Evolutionary conservation across 345 rosid species (phyloP).

Genomic region (Limnanthes douglasii): DNA sequence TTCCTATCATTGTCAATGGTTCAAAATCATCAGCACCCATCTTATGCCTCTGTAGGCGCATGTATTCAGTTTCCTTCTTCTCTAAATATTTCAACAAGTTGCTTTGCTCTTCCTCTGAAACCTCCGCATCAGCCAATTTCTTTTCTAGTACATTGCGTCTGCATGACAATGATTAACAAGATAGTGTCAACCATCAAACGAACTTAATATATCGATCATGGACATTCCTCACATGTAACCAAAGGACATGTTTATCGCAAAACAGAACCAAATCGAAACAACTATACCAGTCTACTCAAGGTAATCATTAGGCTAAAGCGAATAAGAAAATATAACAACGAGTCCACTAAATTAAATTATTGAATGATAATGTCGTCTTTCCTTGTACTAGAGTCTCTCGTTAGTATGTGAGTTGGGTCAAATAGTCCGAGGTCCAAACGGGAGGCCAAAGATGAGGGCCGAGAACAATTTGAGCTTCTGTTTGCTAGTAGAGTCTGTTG

Average conservation of each 20-base stretch:
- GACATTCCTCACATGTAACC: constrained; percentile 1
- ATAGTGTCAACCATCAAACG: not conserved
- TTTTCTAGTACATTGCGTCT: constrained; percentile 82
- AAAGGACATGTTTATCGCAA: not conserved
- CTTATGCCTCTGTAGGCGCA: constrained; percentile 95
- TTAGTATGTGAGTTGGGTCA: too few relatives aligned
- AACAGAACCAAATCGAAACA: not conserved
- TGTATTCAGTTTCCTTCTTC: constrained; percentile 92
- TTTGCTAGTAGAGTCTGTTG: too few relatives aligned
- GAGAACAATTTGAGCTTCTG: too few relatives aligned
- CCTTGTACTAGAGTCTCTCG: too few relatives aligned
- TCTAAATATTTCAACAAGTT: constrained; percentile 73
- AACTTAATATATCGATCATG: constrained; percentile 1
- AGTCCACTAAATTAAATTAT: too few relatives aligned
- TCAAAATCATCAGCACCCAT: constrained; percentile 99
- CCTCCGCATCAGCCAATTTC: constrained; percentile 97
- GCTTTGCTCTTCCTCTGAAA: constrained; percentile 88
- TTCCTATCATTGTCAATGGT: constrained; percentile 97
- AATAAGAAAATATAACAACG: too few relatives aligned
- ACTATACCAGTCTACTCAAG: not conserved
- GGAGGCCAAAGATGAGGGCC: too few relatives aligned
- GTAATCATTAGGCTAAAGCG: not conserved
- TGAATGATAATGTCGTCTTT: too few relatives aligned
- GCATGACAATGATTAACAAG: constrained; percentile 16
- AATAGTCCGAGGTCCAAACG: too few relatives aligned